Percentiles rank a stretch among this genome's conserved stretches.
These are phyloP conservation scores for Vachellia collinsii DNA, from an alignment of 306 rosid species.

Conservation along the genomic window DNA sequence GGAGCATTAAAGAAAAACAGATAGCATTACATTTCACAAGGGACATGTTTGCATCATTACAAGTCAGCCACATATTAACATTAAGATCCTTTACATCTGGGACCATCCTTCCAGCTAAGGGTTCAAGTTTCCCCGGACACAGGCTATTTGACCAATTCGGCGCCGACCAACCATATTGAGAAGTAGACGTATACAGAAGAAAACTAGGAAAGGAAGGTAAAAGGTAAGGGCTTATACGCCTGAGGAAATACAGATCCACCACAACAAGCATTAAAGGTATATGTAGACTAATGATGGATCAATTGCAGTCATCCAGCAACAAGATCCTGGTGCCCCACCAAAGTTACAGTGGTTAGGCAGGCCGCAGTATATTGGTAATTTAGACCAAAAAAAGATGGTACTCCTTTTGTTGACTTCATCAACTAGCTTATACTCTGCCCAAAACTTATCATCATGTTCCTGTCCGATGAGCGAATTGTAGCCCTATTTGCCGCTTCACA, in stretches of 20 bases:
- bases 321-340: slow-evolving; percentile 39
- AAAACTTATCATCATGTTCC: slow-evolving; percentile 57
- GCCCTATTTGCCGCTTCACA: slow-evolving; percentile 82
- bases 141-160: slow-evolving; percentile 58
- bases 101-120: slow-evolving; percentile 65
- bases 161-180: slow-evolving; percentile 69
- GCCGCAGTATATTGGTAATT: slow-evolving; percentile 48
- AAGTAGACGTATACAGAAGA: slow-evolving; percentile 66
- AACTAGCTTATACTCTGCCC: slow-evolving; percentile 49
- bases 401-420: slow-evolving; percentile 51
- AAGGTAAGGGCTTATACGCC: slow-evolving; percentile 34
- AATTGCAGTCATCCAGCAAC: slow-evolving; percentile 56
- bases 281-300: slow-evolving; percentile 53
- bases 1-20: slow-evolving; percentile 44
- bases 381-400: slow-evolving; percentile 67
- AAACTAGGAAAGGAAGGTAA: slow-evolving; percentile 44
- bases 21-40: slow-evolving; percentile 59
- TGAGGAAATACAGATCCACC: slow-evolving; percentile 48
- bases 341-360: slow-evolving; percentile 40
- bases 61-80: slow-evolving; percentile 62
- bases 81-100: slow-evolving; percentile 55
- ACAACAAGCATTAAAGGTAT: slow-evolving; percentile 36
- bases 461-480: slow-evolving; percentile 54
- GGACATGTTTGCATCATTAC: slow-evolving; percentile 37
- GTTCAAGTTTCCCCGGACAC: slow-evolving; percentile 60